Evolutionary conservation across 1,284 basidiomycete genomes (phyloP).

Genomic region (Ceratobasidium sp.): DNA sequence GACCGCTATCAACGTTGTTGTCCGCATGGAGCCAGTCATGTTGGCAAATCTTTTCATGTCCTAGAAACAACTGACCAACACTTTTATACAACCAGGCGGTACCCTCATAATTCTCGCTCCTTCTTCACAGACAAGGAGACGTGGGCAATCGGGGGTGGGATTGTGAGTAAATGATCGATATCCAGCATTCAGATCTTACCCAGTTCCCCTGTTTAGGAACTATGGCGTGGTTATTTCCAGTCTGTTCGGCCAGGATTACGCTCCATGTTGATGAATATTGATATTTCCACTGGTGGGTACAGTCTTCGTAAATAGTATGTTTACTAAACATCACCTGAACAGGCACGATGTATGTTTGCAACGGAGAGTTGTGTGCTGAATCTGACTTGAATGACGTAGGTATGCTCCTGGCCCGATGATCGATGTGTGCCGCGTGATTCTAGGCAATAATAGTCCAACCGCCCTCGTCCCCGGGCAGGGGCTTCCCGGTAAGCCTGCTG

Average conservation of each 20-base stretch:
- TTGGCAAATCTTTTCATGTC: slow-evolving; percentile 43
- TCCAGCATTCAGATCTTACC: not conserved
- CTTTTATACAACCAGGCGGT: slow-evolving; percentile 55
- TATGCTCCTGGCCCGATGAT: slow-evolving; percentile 66
- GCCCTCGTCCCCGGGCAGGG: slow-evolving; percentile 61
- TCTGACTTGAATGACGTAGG: slow-evolving; percentile 24
- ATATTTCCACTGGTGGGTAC: slow-evolving; percentile 71
- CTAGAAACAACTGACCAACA: not conserved
- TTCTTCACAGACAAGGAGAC: slow-evolving; percentile 77
- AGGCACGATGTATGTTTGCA: slow-evolving; percentile 7
- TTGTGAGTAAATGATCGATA: slow-evolving; percentile 71
- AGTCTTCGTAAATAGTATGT: slow-evolving; percentile 47
- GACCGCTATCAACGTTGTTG: slow-evolving; percentile 78
- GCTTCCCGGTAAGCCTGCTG: not conserved
- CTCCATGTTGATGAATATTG: slow-evolving; percentile 78
- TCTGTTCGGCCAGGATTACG: slow-evolving; percentile 75
- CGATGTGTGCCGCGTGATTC: slow-evolving; percentile 66
- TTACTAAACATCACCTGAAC: not conserved
- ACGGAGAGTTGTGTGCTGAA: too few species aligned
- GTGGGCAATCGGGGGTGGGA: slow-evolving; percentile 70
- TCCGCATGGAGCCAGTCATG: slow-evolving; percentile 76
- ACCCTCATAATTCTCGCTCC: slow-evolving; percentile 77
- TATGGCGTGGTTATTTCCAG: slow-evolving; percentile 51
- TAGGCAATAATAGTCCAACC: slow-evolving; percentile 65
- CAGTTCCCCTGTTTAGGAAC: slow-evolving; percentile 4